Percentiles rank a stretch among this genome's conserved stretches.
phyloP scores from a whole-genome alignment of 73 alveolate genomes.

The Durusdinium trenchii region DNA sequence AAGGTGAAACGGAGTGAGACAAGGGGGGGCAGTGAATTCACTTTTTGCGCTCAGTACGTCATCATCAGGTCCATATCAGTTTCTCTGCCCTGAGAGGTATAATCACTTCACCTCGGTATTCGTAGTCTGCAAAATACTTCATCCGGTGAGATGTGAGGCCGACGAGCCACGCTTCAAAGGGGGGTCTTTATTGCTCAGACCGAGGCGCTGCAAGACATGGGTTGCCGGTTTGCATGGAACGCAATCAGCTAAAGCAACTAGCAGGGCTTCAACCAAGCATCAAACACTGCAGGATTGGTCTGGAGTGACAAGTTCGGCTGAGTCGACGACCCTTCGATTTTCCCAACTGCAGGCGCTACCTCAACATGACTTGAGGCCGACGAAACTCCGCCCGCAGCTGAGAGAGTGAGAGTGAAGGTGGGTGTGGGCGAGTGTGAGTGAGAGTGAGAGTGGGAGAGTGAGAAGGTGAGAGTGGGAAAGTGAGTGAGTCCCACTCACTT shows the following conservation, averaged over 20 bases:
- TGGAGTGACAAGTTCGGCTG: neutral
- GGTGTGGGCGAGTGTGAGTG: neutral
- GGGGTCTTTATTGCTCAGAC: too few species aligned
- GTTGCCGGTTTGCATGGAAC: neutral
- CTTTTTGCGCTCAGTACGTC: too few species aligned
- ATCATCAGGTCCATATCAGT: too few species aligned
- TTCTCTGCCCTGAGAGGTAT: too few species aligned
- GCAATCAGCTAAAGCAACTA: neutral
- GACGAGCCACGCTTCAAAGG: too few species aligned
- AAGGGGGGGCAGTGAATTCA: too few species aligned
- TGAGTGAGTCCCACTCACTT: neutral
- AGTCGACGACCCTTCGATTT: too few species aligned
- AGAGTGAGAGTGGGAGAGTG: neutral
- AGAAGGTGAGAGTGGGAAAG: neutral
- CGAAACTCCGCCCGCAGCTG: neutral
- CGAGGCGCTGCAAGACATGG: neutral
- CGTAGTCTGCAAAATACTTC: too few species aligned
- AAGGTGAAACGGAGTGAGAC: too few species aligned
- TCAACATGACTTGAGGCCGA: neutral
- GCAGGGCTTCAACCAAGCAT: neutral
- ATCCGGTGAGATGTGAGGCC: too few species aligned
- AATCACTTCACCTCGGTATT: too few species aligned
- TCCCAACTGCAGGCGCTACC: too few species aligned
- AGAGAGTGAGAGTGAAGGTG: neutral
- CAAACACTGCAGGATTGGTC: neutral